Evolutionary conservation across 192 early-diverging fungal species (phyloP), one percentile per base, ranked within the genome.

Genomic region (Coemansia sp.): DNA sequence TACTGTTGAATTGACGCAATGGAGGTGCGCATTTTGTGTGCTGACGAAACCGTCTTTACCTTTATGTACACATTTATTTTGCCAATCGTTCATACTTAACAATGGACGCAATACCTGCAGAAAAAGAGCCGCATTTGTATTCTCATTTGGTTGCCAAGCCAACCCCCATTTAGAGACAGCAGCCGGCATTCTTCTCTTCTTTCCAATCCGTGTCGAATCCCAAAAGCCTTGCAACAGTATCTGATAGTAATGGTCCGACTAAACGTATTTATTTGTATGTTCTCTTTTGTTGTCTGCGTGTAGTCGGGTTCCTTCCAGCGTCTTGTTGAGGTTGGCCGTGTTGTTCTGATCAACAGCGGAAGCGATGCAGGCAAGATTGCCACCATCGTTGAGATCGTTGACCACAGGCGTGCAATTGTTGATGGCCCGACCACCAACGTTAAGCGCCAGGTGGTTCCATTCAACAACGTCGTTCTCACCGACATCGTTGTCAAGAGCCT

Each of bases 321-420:
- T 84, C 88, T 92, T 84, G 96, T 98, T 83, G 94, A 99, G 86
- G 92, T 98, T 85, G 96, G 96, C 81, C 95, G 96, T 85, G 94
- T 99, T 62, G 95, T 99, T 78, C 87, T 96, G 71, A 76, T 99
- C 76, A 97, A 91, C 87, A 88, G 91, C 87, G 98, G 98, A 71
- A 85, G 88, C 70, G 90, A 97, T 82, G 90, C 91, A 80, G 95
- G 95, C 76, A 98, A 99, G 88, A 89, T 98, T 70, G 96, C 96
- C 79, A 93, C 95, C 76, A 93, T 99, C 85, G 93, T 98, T 65
- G 98, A 98, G 83, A 97, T 99, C 82, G 90, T 99, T 76, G 98
- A 99, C 88, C 96, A 99, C 92, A 93, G 92, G 86, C 90, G 98
- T 71, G 94, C 94, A 71, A 88, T 99, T 75, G 86, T 99, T 73